Percentiles rank a stretch among this genome's conserved stretches.
phyloP scores from a whole-genome alignment of 805 yeast genomes.

The Sugiyamaella valdiviana region DNA sequence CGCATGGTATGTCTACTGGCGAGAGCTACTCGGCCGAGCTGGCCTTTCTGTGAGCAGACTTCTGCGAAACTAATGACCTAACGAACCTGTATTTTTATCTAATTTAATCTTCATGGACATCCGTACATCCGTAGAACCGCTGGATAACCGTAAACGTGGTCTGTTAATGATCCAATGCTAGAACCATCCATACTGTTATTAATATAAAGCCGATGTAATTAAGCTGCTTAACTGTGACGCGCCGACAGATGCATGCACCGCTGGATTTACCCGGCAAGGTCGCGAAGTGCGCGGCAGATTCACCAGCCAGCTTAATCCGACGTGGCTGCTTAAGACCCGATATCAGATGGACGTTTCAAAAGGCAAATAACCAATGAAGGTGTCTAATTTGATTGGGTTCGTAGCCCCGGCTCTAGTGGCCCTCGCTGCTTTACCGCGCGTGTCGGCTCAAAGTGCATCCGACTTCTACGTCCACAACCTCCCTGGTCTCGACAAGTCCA shows the following conservation, averaged over 20 bases:
- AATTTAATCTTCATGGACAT: neutral
- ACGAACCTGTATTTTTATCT: neutral
- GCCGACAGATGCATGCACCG: no score
- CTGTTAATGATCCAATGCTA: no score
- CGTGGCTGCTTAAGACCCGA: neutral
- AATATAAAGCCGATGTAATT: no score
- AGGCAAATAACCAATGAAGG: neutral
- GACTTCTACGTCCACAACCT: constrained; percentile 29
- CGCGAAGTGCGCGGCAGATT: no score
- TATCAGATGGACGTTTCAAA: neutral
- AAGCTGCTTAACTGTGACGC: no score
- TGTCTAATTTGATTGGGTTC: neutral
- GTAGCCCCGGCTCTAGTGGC: neutral
- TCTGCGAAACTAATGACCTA: neutral
- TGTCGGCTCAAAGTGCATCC: constrained; percentile 13
- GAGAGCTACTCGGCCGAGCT: constrained; percentile 27
- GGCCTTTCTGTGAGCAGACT: constrained; percentile 26
- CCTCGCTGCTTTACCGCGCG: neutral
- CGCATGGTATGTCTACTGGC: neutral
- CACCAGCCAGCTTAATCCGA: neutral
- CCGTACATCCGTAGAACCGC: neutral
- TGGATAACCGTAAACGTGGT: no score
- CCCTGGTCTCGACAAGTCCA: constrained; percentile 29
- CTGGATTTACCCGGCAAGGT: no score
- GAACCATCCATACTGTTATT: no score